phyloP scores from a whole-genome alignment of 2,329 filamentous ascomycete species.

The Microsporum audouinii region DNA sequence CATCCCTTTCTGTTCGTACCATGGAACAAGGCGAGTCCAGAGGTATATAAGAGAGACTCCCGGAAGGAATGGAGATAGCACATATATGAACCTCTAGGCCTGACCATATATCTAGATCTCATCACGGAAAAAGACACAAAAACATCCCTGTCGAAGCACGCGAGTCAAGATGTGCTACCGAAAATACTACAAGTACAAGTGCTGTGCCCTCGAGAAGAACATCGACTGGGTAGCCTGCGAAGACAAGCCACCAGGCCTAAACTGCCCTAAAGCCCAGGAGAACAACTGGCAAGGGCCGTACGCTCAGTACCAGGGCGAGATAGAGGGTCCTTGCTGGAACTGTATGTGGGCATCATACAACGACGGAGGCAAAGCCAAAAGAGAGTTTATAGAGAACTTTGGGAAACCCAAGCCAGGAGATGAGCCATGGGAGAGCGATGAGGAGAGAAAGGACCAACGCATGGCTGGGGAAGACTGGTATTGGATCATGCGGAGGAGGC shows the following conservation, averaged over 20 bases:
- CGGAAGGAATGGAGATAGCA: background rate
- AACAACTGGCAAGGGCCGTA: conserved; percentile 4
- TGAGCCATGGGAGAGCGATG: conserved; percentile 5
- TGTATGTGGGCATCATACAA: conserved; percentile 5
- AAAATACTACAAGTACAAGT: conserved; percentile 4
- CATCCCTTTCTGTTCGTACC: background rate
- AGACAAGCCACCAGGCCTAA: conserved; percentile 2
- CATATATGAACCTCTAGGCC: background rate
- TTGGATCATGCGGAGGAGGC: background rate
- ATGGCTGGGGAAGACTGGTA: conserved; percentile 5
- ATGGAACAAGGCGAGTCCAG: background rate
- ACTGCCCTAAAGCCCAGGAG: conserved; percentile 5
- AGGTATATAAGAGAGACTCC: background rate
- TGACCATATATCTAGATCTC: background rate
- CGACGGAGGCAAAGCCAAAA: conserved; percentile 4
- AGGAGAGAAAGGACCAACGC: conserved; percentile 4
- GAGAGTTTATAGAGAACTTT: conserved; percentile 1
- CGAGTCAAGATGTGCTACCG: conserved; percentile 4
- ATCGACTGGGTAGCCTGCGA: conserved; percentile 4
- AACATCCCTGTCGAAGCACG: background rate
- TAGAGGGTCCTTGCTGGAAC: conserved; percentile 6
- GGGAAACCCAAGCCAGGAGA: conserved; percentile 3
- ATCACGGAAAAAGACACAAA: background rate
- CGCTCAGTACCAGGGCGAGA: background rate
- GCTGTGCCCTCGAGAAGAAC: background rate